These are phyloP conservation scores for Petunia secreta DNA, from an alignment of 257 asterid species.

Conservation along the genomic window DNA sequence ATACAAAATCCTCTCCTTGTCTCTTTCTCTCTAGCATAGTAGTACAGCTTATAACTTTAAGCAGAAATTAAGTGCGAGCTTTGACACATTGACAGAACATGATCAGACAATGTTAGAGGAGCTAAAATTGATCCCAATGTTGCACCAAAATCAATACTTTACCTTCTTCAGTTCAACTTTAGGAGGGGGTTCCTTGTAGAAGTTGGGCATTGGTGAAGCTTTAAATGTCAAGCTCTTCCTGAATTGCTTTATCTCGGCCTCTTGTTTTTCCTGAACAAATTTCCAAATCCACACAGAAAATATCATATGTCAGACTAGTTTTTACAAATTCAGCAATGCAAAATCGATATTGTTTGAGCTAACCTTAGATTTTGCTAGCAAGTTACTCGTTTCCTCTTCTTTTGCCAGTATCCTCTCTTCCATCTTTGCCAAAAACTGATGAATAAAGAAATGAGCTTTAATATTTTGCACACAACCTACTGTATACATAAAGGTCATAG, in stretches of 20 bases:
- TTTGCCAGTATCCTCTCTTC: slow-evolving; percentile 87
- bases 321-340: slow-evolving; percentile 19
- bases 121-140: not conserved
- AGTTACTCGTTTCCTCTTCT: slow-evolving; percentile 65
- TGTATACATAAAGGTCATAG: not conserved
- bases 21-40: not conserved
- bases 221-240: slow-evolving; percentile 78
- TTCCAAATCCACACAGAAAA: slow-evolving; percentile 3
- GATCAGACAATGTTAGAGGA: not conserved
- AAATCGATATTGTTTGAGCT: not conserved
- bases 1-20: not conserved
- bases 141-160: slow-evolving; percentile 3
- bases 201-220: slow-evolving; percentile 91
- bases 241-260: slow-evolving; percentile 77
- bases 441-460: slow-evolving; percentile 6
- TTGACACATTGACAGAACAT: not conserved
- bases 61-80: not conserved
- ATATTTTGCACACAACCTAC: not conserved
- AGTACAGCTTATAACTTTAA: not conserved
- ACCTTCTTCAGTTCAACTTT: slow-evolving; percentile 86
- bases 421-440: slow-evolving; percentile 80
- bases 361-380: slow-evolving; percentile 86
- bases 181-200: slow-evolving; percentile 91
- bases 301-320: not conserved
- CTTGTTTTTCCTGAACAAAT: slow-evolving; percentile 65